Evolutionary conservation across 2,329 filamentous ascomycete genomes (phyloP).

Genomic region (Sclerotinia nivalis): DNA sequence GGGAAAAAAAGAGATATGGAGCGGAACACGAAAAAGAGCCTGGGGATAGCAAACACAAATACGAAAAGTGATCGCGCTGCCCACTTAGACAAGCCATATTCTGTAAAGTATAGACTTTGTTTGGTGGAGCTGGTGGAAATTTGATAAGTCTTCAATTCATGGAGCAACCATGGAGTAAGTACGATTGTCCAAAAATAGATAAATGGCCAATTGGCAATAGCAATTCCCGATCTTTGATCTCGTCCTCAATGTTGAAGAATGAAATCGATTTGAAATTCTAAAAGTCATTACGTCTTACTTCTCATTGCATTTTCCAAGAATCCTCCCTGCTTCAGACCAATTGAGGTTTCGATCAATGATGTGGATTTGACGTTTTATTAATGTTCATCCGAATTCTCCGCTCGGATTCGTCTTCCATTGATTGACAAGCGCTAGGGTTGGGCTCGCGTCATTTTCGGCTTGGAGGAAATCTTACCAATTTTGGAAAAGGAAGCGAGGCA

Average conservation of each 20-base stretch:
- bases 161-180: neutral
- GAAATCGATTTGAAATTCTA: neutral
- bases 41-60: neutral
- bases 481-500: neutral
- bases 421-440: neutral
- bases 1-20: neutral
- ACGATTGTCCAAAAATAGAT: slow-evolving; percentile 2
- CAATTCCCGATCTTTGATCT: neutral
- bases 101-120: neutral
- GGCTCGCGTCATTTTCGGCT: neutral
- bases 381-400: neutral
- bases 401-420: neutral
- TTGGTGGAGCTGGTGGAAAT: slow-evolving; percentile 14
- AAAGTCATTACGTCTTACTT: neutral
- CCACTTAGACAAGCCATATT: slow-evolving; percentile 5
- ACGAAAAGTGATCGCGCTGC: neutral
- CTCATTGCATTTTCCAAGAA: neutral
- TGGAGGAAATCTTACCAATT: neutral
- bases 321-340: neutral
- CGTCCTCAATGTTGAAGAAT: too few relatives aligned
- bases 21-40: neutral
- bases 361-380: neutral
- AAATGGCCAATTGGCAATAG: neutral
- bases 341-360: neutral
- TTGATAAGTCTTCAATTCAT: neutral